Percentiles rank a stretch among this genome's conserved stretches.
Evolutionary conservation across 2,329 filamentous ascomycete genomes (phyloP).

Genomic region (Bipolaris cookei): DNA sequence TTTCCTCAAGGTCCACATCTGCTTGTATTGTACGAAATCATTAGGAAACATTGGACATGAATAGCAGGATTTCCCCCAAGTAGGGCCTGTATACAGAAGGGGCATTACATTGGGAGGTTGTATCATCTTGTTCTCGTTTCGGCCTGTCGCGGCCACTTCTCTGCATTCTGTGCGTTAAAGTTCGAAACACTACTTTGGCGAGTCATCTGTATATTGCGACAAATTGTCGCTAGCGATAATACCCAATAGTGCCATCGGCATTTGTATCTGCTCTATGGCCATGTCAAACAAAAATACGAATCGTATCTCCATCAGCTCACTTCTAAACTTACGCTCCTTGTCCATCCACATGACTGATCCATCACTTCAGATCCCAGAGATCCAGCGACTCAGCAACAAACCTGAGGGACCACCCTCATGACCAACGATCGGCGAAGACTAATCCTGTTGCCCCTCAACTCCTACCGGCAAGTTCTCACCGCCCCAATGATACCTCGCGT

Average conservation of each 20-base stretch:
- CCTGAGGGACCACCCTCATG: not conserved
- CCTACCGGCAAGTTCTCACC: constrained; percentile 5
- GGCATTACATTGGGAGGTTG: constrained; percentile 2
- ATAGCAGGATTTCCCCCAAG: constrained; percentile 22
- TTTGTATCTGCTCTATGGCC: constrained; percentile 2
- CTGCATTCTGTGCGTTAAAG: constrained; percentile 11
- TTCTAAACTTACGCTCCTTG: not conserved
- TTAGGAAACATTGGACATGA: constrained; percentile 20
- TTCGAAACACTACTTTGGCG: constrained; percentile 11
- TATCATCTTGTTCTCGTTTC: constrained; percentile 9
- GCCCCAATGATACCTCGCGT: constrained; percentile 10
- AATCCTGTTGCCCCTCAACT: constrained; percentile 2
- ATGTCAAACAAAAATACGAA: constrained; percentile 10
- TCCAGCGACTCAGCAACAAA: not conserved
- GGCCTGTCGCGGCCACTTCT: not conserved
- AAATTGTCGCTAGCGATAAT: constrained; percentile 16
- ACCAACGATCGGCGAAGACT: constrained; percentile 10
- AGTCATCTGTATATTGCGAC: constrained; percentile 14
- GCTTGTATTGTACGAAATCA: constrained; percentile 12
- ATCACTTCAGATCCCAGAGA: not conserved
- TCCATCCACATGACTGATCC: constrained; percentile 3
- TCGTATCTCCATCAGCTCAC: not conserved
- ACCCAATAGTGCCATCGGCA: constrained; percentile 20
- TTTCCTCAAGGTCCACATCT: constrained; percentile 7
- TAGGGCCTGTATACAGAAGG: constrained; percentile 13